Conservation (phyloP, 2,329 filamentous ascomycete genomes). For the Dactylellina drechsleri region DNA sequence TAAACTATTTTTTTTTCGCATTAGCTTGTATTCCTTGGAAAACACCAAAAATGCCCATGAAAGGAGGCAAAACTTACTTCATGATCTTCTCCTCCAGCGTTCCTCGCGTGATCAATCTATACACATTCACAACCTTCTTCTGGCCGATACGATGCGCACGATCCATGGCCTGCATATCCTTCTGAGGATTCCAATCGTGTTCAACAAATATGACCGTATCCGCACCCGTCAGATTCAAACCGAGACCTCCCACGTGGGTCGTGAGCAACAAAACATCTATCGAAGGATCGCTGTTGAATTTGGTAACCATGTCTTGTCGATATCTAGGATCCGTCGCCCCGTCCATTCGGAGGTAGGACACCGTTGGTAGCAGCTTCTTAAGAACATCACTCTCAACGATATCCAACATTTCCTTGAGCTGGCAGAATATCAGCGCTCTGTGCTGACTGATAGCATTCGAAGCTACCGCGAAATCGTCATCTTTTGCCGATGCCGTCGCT, state of each 20-base stretch:
- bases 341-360: constrained; percentile 93
- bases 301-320: constrained; percentile 97
- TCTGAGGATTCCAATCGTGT: constrained; percentile 99
- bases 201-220: constrained; percentile 99
- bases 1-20: constrained; percentile 68
- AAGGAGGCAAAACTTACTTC: constrained; percentile 65
- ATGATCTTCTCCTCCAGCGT: constrained; percentile 99
- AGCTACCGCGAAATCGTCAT: constrained; percentile 69
- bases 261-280: constrained; percentile 95
- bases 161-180: constrained; percentile 98
- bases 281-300: constrained; percentile 96
- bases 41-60: neutral
- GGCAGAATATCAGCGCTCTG: constrained; percentile 94
- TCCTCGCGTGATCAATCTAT: constrained; percentile 92
- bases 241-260: constrained; percentile 92
- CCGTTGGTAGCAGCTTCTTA: constrained; percentile 87
- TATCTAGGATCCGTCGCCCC: constrained; percentile 91
- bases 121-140: constrained; percentile 99
- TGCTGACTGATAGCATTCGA: constrained; percentile 91
- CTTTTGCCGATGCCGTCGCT: constrained; percentile 69
- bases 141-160: constrained; percentile 97
- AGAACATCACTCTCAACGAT: constrained; percentile 97
- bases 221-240: constrained; percentile 92
- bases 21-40: constrained; percentile 4
- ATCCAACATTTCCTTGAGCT: constrained; percentile 99